These are phyloP conservation scores for Salvia sclarea DNA, from an alignment of 305 asterid species.

Conservation along the genomic window DNA sequence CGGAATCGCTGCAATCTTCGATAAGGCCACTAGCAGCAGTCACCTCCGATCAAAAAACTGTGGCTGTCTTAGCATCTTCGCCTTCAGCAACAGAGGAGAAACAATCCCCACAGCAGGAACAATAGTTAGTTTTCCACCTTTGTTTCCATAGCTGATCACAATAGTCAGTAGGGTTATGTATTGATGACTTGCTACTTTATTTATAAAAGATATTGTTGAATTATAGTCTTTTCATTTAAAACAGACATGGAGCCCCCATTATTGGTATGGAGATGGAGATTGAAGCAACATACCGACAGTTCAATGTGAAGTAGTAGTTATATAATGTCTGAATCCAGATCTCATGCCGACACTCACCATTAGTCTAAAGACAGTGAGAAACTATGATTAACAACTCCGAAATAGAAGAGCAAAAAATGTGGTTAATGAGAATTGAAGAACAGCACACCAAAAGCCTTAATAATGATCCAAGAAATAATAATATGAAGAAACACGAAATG, in stretches of 20 bases:
- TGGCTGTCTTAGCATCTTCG: conserved; percentile 14
- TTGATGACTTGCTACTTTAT: neutral
- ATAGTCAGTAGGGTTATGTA: neutral
- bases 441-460: conserved; percentile 13
- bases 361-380: neutral
- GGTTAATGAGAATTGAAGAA: neutral
- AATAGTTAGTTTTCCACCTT: neutral
- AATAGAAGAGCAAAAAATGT: neutral
- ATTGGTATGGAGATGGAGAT: no score
- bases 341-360: conserved; percentile 5
- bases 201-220: neutral
- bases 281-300: conserved; percentile 7
- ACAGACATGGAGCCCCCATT: neutral
- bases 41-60: conserved; percentile 38
- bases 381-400: neutral
- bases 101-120: conserved; percentile 26
- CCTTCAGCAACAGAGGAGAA: conserved; percentile 32
- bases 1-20: conserved; percentile 72
- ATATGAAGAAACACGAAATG: conserved; percentile 16
- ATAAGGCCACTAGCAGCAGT: conserved; percentile 56
- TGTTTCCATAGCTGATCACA: neutral
- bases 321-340: conserved; percentile 22
- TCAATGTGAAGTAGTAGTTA: neutral
- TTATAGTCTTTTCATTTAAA: neutral
- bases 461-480: conserved; percentile 14